Evolutionary conservation across 2,329 filamentous ascomycete species (phyloP), one percentile per base, ranked within the genome.

Genomic region (Diaporthe nobilis): DNA sequence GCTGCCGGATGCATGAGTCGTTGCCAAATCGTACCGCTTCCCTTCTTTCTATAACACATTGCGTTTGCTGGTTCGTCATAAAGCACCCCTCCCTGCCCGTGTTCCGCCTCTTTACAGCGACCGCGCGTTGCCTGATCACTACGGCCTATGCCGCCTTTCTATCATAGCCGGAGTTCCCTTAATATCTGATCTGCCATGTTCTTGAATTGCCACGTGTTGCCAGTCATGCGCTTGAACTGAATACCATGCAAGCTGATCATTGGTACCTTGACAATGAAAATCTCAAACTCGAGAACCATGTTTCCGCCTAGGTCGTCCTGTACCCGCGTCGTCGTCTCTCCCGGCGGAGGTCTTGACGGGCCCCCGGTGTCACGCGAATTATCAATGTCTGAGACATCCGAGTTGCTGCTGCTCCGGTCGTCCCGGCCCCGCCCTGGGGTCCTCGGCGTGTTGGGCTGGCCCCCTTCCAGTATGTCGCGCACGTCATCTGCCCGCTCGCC

Each of bases 191-290:
- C 96, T 49, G 97, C 97, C 95, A 98, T 97, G 82, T 95, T 96
- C 88, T 98, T 98, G 86, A 98, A 99, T 84, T 98, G 96, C 96
- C 96, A 98, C 75, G 97, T 98, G 76, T 97, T 96, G 49, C 97
- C 96, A 75, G 94, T 92, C 79, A 98, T 93, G 82, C 97, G 95
- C 89, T 99, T 99, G 88, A 99, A 99, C 84, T 98, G 97, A 77
- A 99, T 96, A 67, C 97, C 97, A 82, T 99, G 96, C 75, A 99
- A 86, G 57, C 94, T 95, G 77, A 99, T 92, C 71, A 99, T 87
- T 17, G 97, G 97, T 37, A 99, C 95, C 86, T 99, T 99, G 83
- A 99, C 97, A 79, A 99, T 97, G 79, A 98, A 92, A 78, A 98
- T 98, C 83, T 99, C 97, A 82, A 98, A 99, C 78, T 94, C 92